Percentiles rank a stretch among this genome's conserved stretches.
phyloP scores from a whole-genome alignment of 2,329 filamentous ascomycete genomes.

The Dactylella cylindrospora region DNA sequence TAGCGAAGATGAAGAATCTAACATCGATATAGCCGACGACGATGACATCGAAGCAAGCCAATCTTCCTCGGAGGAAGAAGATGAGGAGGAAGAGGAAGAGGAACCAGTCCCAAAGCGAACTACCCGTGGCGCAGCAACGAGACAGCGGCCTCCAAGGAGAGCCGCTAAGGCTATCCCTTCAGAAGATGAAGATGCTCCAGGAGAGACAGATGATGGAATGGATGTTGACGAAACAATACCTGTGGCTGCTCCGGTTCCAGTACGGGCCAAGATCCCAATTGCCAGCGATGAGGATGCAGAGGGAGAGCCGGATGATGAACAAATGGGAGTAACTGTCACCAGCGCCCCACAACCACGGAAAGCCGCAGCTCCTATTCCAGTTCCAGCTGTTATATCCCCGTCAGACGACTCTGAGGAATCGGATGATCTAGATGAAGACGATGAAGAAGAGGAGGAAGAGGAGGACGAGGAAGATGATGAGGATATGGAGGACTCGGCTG shows the following conservation, averaged over 20 bases:
- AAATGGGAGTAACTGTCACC: conserved; percentile 48
- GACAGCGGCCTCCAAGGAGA: conserved; percentile 52
- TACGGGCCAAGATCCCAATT: conserved; percentile 50
- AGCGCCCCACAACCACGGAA: neutral
- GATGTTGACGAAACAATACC: conserved; percentile 23
- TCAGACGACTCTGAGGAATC: conserved; percentile 26
- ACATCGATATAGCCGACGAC: conserved; percentile 52
- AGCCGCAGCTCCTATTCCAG: conserved; percentile 2
- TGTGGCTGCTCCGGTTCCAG: conserved; percentile 6
- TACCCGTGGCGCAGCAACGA: conserved; percentile 52
- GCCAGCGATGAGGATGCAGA: conserved; percentile 51
- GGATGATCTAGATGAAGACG: conserved; percentile 45
- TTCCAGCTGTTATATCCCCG: conserved; percentile 23
- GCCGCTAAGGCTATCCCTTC: conserved; percentile 43
- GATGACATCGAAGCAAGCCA: conserved; percentile 53
- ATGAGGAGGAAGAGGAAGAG: conserved; percentile 57
- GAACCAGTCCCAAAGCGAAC: conserved; percentile 50
- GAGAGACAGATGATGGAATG: conserved; percentile 51
- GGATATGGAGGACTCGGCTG: conserved; percentile 44
- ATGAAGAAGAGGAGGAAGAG: conserved; percentile 10
- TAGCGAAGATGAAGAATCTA: conserved; percentile 44
- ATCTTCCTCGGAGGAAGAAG: conserved; percentile 55
- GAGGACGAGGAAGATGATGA: conserved; percentile 47
- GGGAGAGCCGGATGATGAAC: conserved; percentile 50
- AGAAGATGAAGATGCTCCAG: conserved; percentile 51